These are phyloP conservation scores for Moesziomyces sp. DNA, from an alignment of 1,284 basidiomycete genomes.

Conservation along the genomic window DNA sequence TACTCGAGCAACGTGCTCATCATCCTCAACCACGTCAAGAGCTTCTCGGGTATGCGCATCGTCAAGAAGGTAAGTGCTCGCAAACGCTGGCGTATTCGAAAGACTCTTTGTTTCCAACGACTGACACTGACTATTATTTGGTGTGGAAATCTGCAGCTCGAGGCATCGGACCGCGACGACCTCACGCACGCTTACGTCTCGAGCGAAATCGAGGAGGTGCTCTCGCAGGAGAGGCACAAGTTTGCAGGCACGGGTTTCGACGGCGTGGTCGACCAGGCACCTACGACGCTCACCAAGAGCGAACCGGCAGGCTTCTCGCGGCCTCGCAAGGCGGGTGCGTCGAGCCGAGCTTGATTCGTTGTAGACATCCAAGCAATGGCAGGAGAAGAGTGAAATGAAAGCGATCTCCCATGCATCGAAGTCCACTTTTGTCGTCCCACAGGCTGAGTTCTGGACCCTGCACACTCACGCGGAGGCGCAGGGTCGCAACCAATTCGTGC, in stretches of 20 bases:
- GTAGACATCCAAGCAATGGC: not conserved
- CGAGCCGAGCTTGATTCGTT: conserved; percentile 15
- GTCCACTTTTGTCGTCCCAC: not conserved
- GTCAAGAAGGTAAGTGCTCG: conserved; percentile 45
- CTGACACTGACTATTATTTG: not conserved
- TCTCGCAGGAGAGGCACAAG: conserved; percentile 35
- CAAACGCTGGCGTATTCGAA: not conserved
- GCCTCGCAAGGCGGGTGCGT: conserved; percentile 39
- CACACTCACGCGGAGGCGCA: not conserved
- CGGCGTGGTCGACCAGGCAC: conserved; percentile 7
- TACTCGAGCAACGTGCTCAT: conserved; percentile 54
- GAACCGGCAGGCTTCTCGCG: conserved; percentile 26
- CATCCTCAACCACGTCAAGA: conserved; percentile 44
- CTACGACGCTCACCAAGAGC: conserved; percentile 12
- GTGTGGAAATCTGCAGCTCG: conserved; percentile 11
- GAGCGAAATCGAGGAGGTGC: conserved; percentile 34
- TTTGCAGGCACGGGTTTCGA: conserved; percentile 36
- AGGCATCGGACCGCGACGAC: conserved; percentile 35
- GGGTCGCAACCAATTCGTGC: not conserved
- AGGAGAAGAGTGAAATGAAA: not conserved
- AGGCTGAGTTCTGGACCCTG: not conserved
- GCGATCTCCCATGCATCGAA: not conserved
- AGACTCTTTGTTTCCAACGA: not conserved
- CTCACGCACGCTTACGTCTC: conserved; percentile 30
- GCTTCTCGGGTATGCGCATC: conserved; percentile 46